Evolutionary conservation across 2,329 filamentous ascomycete genomes (phyloP).

Genomic region (Colletotrichum lindemuthianum): DNA sequence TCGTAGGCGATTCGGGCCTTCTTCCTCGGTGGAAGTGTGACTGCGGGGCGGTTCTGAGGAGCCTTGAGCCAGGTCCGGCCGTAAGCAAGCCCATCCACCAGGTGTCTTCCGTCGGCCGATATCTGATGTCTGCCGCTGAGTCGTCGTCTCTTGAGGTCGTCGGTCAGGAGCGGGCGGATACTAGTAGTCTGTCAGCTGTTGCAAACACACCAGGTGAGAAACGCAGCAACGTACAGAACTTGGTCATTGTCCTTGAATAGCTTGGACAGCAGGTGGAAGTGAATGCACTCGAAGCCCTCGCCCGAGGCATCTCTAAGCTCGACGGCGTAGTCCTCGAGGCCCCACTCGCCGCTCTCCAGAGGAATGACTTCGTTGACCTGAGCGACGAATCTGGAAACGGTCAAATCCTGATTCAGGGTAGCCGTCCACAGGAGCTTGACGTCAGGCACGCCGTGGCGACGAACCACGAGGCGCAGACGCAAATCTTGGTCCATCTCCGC

Average conservation of each 20-base stretch:
- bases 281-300: conserved; percentile 84
- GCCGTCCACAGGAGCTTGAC: conserved; percentile 78
- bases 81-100: conserved; percentile 88
- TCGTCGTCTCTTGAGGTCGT: conserved; percentile 77
- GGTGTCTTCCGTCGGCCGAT: conserved; percentile 77
- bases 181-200: conserved; percentile 52
- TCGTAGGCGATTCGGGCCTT: conserved; percentile 62
- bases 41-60: conserved; percentile 68
- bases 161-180: conserved; percentile 79
- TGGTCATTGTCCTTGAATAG: conserved; percentile 86
- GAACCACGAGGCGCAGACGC: conserved; percentile 78
- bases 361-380: conserved; percentile 84
- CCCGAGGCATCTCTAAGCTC: conserved; percentile 69
- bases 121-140: conserved; percentile 86
- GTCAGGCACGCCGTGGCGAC: conserved; percentile 78
- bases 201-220: background rate
- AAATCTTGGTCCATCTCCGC: conserved; percentile 53
- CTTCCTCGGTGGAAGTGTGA: conserved; percentile 81
- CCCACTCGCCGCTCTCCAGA: conserved; percentile 84
- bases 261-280: conserved; percentile 78
- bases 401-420: conserved; percentile 66
- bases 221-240: conserved; percentile 69
- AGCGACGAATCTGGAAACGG: conserved; percentile 79
- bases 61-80: conserved; percentile 75
- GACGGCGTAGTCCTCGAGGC: conserved; percentile 88